Evolutionary conservation across 1,284 basidiomycete genomes (phyloP), one percentile per base, ranked within the genome.

Genomic region (Sporisorium scitamineum): DNA sequence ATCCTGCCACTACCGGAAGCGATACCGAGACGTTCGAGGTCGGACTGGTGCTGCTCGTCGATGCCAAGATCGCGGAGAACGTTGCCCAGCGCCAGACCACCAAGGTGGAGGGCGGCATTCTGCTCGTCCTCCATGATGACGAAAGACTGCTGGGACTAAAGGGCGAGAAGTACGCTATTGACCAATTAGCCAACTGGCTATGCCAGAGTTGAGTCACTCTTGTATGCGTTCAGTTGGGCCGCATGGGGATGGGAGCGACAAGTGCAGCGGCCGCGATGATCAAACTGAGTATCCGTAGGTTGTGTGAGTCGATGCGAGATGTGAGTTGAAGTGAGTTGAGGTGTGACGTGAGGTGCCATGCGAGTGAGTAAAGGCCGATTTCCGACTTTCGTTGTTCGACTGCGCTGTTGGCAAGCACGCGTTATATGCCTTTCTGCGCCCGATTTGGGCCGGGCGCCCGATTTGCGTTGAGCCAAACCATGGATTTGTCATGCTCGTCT

Each of bases 41-140:
- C 69, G 42, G 60, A 51, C 34, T 74, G 67, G 26, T 70, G 68
- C 61, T 78, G 62, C 24, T 69, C 72, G 44, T 80, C 80, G 61
- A 85, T 75, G 44, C 84, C 84, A 9, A 84, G 68, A 39, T 85
- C 84, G 26, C 76, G 67, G 7, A 85, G 80, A 13, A 85, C 70
- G 32, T 84, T 81, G 51, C 84, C 84, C 5, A 85, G 78, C 14
- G 83, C 84, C 18, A 85, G 76, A 50, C 81, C 77, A 24, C 80
- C 83, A 24, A 85, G 70, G 54, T 83, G 80, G 45, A 81, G 68
- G 22, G 84, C 79, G 52, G 80, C 79, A 54, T 80, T 78, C 44
- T 76, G 78, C 68, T 84, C 83, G 51, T 78, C 72, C 50, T 84
- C 82, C 81, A 84, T 83, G 55, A 11, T 60, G 56, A 18, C 16